Percentiles rank a stretch among this genome's conserved stretches.
These are phyloP conservation scores for Pyrenochaeta sp. DNA, from an alignment of 2,329 filamentous ascomycete genomes.

Conservation along the genomic window DNA sequence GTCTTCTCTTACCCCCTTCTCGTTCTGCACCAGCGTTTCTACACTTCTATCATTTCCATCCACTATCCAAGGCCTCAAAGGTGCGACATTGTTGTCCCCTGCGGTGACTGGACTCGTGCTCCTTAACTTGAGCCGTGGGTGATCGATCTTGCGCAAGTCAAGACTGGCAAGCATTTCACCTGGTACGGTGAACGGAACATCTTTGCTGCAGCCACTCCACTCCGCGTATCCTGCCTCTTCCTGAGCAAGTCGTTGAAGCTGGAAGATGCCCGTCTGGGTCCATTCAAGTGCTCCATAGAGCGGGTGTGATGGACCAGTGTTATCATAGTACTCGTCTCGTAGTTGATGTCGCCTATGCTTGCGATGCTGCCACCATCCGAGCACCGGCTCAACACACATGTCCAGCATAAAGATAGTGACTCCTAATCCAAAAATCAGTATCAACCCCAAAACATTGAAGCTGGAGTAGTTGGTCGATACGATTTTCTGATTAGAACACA, in stretches of 20 bases:
- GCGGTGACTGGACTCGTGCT: too few species aligned
- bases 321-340: slow-evolving; percentile 1
- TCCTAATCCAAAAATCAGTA: slow-evolving; percentile 22
- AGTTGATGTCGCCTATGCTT: slow-evolving; percentile 3
- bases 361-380: slow-evolving; percentile 10
- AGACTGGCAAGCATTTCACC: slow-evolving; percentile 10
- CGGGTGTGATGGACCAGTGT: slow-evolving; percentile 4
- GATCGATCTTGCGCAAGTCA: slow-evolving; percentile 8
- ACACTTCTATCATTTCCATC: too few species aligned
- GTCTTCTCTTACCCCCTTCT: too few species aligned
- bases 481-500: slow-evolving; percentile 33
- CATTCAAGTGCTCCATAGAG: slow-evolving; percentile 18
- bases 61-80: too few species aligned
- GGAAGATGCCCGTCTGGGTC: slow-evolving; percentile 19
- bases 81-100: too few species aligned
- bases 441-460: slow-evolving; percentile 31
- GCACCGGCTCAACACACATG: slow-evolving; percentile 9
- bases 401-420: slow-evolving; percentile 24
- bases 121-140: slow-evolving; percentile 10
- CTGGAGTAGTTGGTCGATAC: slow-evolving; percentile 22
- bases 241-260: slow-evolving; percentile 31
- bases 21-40: too few species aligned
- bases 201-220: slow-evolving; percentile 11
- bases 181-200: slow-evolving; percentile 13
- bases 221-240: slow-evolving; percentile 20